A percentile compares a stretch with the other conserved stretches of the same genome.
Evolutionary conservation across 805 yeast genomes (phyloP).

Genomic region (Saccharomycopsis synnaedendra): DNA sequence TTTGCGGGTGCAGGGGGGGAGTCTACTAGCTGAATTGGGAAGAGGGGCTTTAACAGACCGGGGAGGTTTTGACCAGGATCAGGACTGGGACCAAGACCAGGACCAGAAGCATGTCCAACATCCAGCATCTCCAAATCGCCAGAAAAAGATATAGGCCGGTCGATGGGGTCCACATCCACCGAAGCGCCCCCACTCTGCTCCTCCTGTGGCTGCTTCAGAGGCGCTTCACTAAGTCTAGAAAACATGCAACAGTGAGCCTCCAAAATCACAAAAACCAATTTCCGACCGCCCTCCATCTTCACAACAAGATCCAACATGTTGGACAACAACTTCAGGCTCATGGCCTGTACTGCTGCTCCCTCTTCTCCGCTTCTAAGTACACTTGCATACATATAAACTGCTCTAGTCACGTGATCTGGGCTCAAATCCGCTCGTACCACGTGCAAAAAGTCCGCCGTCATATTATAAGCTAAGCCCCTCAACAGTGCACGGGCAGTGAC

Average conservation of each 20-base stretch:
- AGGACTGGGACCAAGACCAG: slow-evolving; percentile 13
- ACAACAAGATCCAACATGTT: slow-evolving; percentile 83
- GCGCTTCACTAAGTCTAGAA: slow-evolving; percentile 50
- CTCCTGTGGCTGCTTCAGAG: not conserved
- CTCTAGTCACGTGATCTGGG: slow-evolving; percentile 74
- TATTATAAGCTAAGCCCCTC: slow-evolving; percentile 87
- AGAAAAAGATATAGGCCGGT: too few species aligned
- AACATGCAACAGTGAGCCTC: slow-evolving; percentile 83
- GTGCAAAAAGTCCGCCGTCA: slow-evolving; percentile 93
- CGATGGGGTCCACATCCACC: not conserved
- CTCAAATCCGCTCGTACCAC: slow-evolving; percentile 78
- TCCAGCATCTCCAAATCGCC: slow-evolving; percentile 10
- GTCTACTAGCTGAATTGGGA: slow-evolving; percentile 52
- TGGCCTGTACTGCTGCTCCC: slow-evolving; percentile 84
- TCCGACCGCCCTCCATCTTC: slow-evolving; percentile 72
- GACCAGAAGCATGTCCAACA: slow-evolving; percentile 5
- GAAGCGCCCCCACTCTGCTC: not conserved
- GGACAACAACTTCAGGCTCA: slow-evolving; percentile 85
- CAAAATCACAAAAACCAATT: slow-evolving; percentile 73
- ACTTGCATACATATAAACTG: slow-evolving; percentile 72
- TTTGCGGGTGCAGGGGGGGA: slow-evolving; percentile 58
- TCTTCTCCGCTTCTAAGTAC: slow-evolving; percentile 72
- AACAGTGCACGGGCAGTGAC: slow-evolving; percentile 82
- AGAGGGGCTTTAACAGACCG: slow-evolving; percentile 33
- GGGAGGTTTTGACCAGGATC: slow-evolving; percentile 24